Evolutionary conservation across 805 yeast species (phyloP), one percentile per base, ranked within the genome.

Genomic region (Teunomyces gatunensis): DNA sequence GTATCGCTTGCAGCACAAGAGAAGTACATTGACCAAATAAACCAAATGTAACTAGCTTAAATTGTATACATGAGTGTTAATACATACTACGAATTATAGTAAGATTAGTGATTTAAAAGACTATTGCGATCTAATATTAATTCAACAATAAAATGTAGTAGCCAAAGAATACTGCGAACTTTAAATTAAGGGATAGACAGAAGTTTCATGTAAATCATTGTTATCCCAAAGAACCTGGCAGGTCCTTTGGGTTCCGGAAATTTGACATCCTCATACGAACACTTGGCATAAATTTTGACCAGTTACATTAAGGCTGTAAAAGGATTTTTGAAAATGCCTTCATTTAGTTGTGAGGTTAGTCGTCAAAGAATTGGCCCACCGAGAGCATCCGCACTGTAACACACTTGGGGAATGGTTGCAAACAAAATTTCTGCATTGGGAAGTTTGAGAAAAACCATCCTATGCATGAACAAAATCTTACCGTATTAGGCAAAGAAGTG

Each of bases 11-110:
- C 45, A 15, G 45, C 49, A 7, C 50, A 50, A 13, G 49, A 40
- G 40, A 51, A 34, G 34, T 54, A 49, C 52, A 42, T 54, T 41
- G 46, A 53, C 42, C 44, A 46, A 32, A 25, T 44, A 25, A 42
- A 42, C 39, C 17, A 33, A 42, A 13, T 13, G 34, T 32, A 32
- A 32, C 34, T 15, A 32, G 7, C 28, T 5, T 21, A 37, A 20
- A 36, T 36, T n/a, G n/a, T 37, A 37, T 37, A 37, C 40, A 29
- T 37, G 40, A 20, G 9, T 37, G 7, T 13, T 37, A 37, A 37
- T 37, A 37, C 7, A 37, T 20, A 21, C 13, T 7, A 37, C 20
- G 29, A 37, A 20, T 23, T 21, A 23, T 9, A 34, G 9, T 5
- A 34, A 34, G 11, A 7, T 7, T 25, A 9, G 11, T 25, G 11